Percentiles rank a stretch among this genome's conserved stretches.
Evolutionary conservation across 208 protist genomes (phyloP).

Genomic region (Trypanosoma vivax): DNA sequence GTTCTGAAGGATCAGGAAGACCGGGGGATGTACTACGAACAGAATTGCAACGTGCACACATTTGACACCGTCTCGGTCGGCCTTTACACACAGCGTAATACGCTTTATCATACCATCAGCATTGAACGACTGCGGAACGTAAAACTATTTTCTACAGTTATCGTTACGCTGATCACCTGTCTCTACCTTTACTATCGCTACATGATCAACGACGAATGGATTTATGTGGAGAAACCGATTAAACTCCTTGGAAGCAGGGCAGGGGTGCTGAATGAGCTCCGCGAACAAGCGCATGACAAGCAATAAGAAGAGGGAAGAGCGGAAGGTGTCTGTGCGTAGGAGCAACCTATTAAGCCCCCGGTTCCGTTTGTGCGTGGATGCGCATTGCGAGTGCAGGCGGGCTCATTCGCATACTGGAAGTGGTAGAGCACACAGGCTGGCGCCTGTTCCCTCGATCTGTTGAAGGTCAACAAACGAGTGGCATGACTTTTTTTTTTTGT

Average conservation of each 20-base stretch:
- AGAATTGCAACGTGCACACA: conserved; percentile 86
- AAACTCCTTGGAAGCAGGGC: conserved; percentile 67
- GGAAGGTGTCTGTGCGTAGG: no score
- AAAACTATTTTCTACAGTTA: conserved; percentile 67
- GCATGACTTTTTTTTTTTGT: no score
- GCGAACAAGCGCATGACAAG: conserved; percentile 32
- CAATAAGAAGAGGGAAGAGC: conserved; percentile 32
- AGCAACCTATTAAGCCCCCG: no score
- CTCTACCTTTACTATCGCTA: conserved; percentile 84
- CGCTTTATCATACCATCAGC: conserved; percentile 83
- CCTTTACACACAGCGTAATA: conserved; percentile 81
- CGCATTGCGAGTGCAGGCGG: no score
- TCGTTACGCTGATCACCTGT: conserved; percentile 54
- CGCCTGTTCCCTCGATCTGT: no score
- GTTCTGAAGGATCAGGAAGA: conserved; percentile 85
- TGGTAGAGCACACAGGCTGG: no score
- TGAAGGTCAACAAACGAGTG: no score
- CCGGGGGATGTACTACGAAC: conserved; percentile 88
- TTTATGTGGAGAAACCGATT: conserved; percentile 70
- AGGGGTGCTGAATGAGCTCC: conserved; percentile 49
- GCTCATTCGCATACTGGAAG: no score
- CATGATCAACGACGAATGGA: conserved; percentile 82
- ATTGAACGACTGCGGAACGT: conserved; percentile 78
- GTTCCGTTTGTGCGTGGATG: no score
- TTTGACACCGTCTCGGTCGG: conserved; percentile 85